A percentile compares a stretch with the other conserved stretches of the same genome.
phyloP scores from a whole-genome alignment of 805 yeast species.

The Wickerhamomyces hampshirensis region DNA sequence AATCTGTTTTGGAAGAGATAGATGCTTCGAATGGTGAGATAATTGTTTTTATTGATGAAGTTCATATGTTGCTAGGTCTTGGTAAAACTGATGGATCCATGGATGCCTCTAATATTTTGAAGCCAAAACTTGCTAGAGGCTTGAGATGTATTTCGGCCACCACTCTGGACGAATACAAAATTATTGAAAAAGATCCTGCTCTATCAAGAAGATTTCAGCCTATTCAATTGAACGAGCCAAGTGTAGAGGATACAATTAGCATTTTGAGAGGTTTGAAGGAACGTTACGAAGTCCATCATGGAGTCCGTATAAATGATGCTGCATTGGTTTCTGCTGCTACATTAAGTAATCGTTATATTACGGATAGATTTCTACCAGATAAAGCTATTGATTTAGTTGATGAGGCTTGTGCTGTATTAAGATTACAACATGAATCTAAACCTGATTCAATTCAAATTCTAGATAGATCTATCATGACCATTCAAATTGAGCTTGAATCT shows the following conservation, averaged over 20 bases:
- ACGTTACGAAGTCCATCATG: constrained; percentile 94
- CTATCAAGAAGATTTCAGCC: constrained; percentile 92
- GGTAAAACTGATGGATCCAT: constrained; percentile 95
- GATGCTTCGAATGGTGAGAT: constrained; percentile 72
- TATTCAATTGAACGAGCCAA: constrained; percentile 80
- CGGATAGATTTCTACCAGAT: constrained; percentile 89
- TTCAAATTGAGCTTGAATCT: constrained; percentile 92
- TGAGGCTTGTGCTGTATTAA: constrained; percentile 92
- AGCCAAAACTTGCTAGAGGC: constrained; percentile 93
- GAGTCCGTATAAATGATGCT: constrained; percentile 88
- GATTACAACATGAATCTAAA: constrained; percentile 94
- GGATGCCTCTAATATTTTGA: constrained; percentile 89
- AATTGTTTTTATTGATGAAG: constrained; percentile 84
- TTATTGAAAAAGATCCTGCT: constrained; percentile 95
- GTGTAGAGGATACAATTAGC: constrained; percentile 85
- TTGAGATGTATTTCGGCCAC: constrained; percentile 96
- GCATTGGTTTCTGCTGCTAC: constrained; percentile 94
- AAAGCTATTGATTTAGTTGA: constrained; percentile 96
- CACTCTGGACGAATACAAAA: constrained; percentile 89
- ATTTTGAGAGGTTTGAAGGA: constrained; percentile 92
- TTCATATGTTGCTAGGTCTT: constrained; percentile 82
- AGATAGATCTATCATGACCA: constrained; percentile 87
- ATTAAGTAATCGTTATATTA: constrained; percentile 82
- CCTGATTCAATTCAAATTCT: constrained; percentile 90
- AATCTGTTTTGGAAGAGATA: constrained; percentile 75